Evolutionary conservation across 169 alveolate genomes (phyloP).

Genomic region (Plasmodium vinckei): DNA sequence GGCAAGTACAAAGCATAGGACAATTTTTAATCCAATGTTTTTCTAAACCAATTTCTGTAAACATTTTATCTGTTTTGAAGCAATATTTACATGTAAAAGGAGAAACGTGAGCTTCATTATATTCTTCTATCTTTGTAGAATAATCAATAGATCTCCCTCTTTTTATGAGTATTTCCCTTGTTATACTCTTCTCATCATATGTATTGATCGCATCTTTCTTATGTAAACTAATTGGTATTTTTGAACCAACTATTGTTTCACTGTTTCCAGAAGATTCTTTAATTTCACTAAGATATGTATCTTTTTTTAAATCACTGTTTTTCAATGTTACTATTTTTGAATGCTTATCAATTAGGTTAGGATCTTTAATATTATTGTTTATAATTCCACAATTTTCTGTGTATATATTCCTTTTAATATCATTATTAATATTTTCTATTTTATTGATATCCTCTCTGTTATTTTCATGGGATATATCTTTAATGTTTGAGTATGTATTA

Average conservation of each 20-base stretch:
- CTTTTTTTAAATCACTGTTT: slow-evolving; percentile 53
- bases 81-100: slow-evolving; percentile 75
- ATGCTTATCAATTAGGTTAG: slow-evolving; percentile 8
- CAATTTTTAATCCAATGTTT: slow-evolving; percentile 75
- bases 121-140: slow-evolving; percentile 50
- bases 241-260: neutral
- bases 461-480: slow-evolving; percentile 21
- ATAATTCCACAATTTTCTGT: slow-evolving; percentile 43
- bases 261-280: slow-evolving; percentile 14
- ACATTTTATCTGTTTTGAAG: slow-evolving; percentile 56
- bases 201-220: slow-evolving; percentile 6
- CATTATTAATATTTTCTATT: slow-evolving; percentile 16
- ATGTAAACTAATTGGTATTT: slow-evolving; percentile 22
- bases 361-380: slow-evolving; percentile 11
- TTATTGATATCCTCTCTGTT: slow-evolving; percentile 14
- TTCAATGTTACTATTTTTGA: slow-evolving; percentile 33
- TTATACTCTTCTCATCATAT: slow-evolving; percentile 4
- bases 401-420: slow-evolving; percentile 7
- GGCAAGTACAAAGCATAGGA: slow-evolving; percentile 76
- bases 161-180: slow-evolving; percentile 11
- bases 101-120: slow-evolving; percentile 34
- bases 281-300: slow-evolving; percentile 26
- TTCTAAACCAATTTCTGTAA: slow-evolving; percentile 76
- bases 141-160: slow-evolving; percentile 30
- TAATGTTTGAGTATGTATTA: slow-evolving; percentile 18